phyloP scores from a whole-genome alignment of 2,329 filamentous ascomycete genomes.

The Alternaria dauci region DNA sequence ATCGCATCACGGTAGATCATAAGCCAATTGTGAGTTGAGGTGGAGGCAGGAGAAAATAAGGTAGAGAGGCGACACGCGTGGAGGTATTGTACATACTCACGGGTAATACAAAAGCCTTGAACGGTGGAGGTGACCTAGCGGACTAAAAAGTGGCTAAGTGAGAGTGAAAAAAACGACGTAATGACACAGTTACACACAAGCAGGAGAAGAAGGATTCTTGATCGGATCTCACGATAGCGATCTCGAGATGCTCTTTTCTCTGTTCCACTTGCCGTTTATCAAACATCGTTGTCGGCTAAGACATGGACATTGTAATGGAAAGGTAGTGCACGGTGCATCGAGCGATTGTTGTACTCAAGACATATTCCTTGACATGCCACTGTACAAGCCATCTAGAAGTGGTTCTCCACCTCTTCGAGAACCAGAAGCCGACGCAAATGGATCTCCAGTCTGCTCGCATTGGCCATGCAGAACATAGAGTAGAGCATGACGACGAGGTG shows the following conservation, averaged over 20 bases:
- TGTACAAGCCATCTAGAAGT: background rate
- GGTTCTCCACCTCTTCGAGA: background rate
- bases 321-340: no score
- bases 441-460: background rate
- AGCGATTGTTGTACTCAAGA: background rate
- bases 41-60: background rate
- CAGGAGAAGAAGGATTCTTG: background rate
- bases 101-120: fast-evolving
- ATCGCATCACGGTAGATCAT: background rate
- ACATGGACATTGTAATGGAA: background rate
- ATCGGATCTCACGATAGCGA: background rate
- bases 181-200: background rate
- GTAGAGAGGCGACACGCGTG: background rate
- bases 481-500: background rate
- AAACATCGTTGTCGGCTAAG: background rate
- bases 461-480: background rate
- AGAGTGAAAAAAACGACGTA: background rate
- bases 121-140: background rate
- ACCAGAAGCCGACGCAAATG: background rate
- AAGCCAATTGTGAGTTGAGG: background rate
- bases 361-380: background rate
- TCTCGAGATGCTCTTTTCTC: background rate
- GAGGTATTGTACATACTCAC: background rate
- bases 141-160: background rate
- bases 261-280: background rate